Evolutionary conservation across 2,329 filamentous ascomycete genomes (phyloP), one percentile per base, ranked within the genome.

Genomic region (Clarireedia paspali): DNA sequence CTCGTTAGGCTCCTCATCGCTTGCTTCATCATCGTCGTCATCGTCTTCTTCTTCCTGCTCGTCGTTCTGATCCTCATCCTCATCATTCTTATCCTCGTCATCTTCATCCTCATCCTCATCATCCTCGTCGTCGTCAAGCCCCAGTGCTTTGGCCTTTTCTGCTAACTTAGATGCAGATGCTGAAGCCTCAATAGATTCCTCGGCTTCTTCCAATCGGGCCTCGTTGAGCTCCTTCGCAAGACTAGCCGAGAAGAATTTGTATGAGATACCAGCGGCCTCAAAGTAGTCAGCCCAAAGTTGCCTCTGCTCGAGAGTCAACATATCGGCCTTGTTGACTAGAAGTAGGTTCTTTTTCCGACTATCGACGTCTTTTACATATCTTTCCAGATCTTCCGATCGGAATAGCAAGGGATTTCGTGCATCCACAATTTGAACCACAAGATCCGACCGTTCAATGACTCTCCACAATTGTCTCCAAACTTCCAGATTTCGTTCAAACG

Each of bases 381-480:
- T 79, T 69, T 97, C 94, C 59, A 99, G 74, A 75, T 99, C 94
- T 64, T 95, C 92, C 5, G 88, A 96, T 57, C 95, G 83, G 75
- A 97, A 99, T 64, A 97, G 80, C 17, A 99, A 77, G 2, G 94
- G 94, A 71, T 96, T 96, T 67, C 94, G 81, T 7, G 95, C 94
- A 74, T 99, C 94, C 53, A 99, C 94, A 75, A 99, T 99, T 76
- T 99, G 94, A 38, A 99, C 94, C 3, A 99, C 83, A 42, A 99
- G 75, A 71, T 99, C 94, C 15, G 91, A 96, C 59, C 94, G 81
- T 77, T 99, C 94, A 66, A 99, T 96, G 57, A 99, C 94, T 74
- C 94, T 84, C 94, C 94, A 99, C 65, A 99, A 70, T 72, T 99
- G 94, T 69, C 94, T 84, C 94, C 94, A 99, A 27, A 99, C 94